phyloP scores from a whole-genome alignment of 352 stramenopile genomes.

The Globisporangium acanthophoron region DNA sequence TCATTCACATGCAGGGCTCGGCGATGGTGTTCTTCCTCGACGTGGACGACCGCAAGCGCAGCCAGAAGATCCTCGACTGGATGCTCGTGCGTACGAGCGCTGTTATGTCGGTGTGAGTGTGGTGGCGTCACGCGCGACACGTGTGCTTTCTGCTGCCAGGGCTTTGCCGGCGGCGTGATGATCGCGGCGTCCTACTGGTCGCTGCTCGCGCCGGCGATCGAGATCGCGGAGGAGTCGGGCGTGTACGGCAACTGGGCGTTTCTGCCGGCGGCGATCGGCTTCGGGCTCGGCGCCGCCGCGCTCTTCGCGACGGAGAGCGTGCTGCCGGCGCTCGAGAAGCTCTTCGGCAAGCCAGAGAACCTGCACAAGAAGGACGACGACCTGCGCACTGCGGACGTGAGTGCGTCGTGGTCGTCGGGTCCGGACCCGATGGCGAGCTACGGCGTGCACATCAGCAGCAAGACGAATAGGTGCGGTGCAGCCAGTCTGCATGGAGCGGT shows the following conservation, averaged over 20 bases:
- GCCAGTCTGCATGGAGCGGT: not conserved
- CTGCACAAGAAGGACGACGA: slow-evolving; percentile 53
- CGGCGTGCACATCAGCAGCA: slow-evolving; percentile 16
- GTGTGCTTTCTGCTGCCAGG: slow-evolving; percentile 14
- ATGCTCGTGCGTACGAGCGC: slow-evolving; percentile 45
- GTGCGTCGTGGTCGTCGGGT: not conserved
- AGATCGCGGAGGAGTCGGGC: slow-evolving; percentile 78
- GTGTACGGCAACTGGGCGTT: slow-evolving; percentile 82
- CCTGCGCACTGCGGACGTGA: slow-evolving; percentile 13
- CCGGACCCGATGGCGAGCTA: slow-evolving; percentile 26
- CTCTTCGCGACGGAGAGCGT: slow-evolving; percentile 73
- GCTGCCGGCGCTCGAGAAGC: slow-evolving; percentile 53
- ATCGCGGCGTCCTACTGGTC: slow-evolving; percentile 89
- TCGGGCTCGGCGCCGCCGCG: slow-evolving; percentile 64
- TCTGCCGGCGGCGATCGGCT: slow-evolving; percentile 78
- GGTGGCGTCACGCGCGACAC: not conserved
- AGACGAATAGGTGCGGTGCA: slow-evolving; percentile 1
- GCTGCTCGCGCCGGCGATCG: slow-evolving; percentile 78
- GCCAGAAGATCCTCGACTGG: slow-evolving; percentile 77
- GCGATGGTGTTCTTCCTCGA: slow-evolving; percentile 82
- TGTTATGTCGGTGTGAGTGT: not conserved
- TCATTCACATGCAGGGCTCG: slow-evolving; percentile 28
- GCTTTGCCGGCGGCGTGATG: slow-evolving; percentile 90
- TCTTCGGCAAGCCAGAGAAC: slow-evolving; percentile 30
- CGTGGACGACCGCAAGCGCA: slow-evolving; percentile 61